phyloP scores from a whole-genome alignment of 2,329 filamentous ascomycete genomes.

The Cercospora sp. region DNA sequence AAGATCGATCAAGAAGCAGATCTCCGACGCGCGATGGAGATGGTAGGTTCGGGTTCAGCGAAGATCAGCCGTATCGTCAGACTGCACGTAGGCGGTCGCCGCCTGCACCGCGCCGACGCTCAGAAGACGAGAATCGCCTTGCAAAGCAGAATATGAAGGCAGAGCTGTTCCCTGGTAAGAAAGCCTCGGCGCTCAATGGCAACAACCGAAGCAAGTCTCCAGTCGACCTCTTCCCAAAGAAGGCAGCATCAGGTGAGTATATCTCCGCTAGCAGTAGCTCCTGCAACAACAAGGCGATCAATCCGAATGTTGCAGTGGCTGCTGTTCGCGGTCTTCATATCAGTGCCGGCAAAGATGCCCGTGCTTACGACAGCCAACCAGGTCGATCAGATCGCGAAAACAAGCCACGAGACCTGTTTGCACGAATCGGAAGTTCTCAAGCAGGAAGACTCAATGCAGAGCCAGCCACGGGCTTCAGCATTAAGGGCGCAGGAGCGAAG shows the following conservation, averaged over 20 bases:
- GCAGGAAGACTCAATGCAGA: slow-evolving; percentile 19
- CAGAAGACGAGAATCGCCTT: slow-evolving; percentile 27
- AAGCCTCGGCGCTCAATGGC: slow-evolving; percentile 4
- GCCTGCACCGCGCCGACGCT: slow-evolving; percentile 37
- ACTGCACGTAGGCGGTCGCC: slow-evolving; percentile 47
- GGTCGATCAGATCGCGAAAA: slow-evolving; percentile 17
- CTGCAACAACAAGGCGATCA: slow-evolving; percentile 7
- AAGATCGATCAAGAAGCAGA: slow-evolving; percentile 56
- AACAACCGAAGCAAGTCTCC: slow-evolving; percentile 15
- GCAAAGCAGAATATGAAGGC: slow-evolving; percentile 35
- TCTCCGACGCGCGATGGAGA: slow-evolving; percentile 55
- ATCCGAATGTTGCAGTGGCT: background rate
- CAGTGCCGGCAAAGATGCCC: background rate
- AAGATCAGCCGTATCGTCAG: slow-evolving; percentile 49
- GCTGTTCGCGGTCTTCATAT: background rate
- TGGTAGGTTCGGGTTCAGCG: slow-evolving; percentile 51
- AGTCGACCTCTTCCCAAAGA: slow-evolving; percentile 32
- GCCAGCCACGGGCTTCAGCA: slow-evolving; percentile 36
- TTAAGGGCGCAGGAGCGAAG: slow-evolving; percentile 35
- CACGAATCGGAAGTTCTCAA: slow-evolving; percentile 22
- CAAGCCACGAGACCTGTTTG: slow-evolving; percentile 25
- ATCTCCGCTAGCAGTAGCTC: slow-evolving; percentile 25
- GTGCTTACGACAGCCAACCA: slow-evolving; percentile 23
- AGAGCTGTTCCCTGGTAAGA: slow-evolving; percentile 45
- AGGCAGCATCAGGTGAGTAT: slow-evolving; percentile 28